Percentiles rank a stretch among this genome's conserved stretches.
phyloP scores from a whole-genome alignment of 768 basidiomycete species.

The Xerocomus spinulosus region DNA sequence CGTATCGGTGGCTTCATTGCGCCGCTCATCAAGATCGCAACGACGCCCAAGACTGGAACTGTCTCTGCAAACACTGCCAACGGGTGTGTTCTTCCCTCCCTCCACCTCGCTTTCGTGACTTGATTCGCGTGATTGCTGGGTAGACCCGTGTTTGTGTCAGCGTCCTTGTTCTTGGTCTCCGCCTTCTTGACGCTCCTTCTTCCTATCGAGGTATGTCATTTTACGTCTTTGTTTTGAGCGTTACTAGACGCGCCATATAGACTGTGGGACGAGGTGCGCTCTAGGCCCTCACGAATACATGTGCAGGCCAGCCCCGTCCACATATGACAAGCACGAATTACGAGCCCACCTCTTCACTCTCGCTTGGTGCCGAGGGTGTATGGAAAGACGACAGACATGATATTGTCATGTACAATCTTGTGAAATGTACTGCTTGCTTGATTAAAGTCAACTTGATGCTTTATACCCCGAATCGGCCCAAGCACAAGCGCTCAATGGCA shows the following conservation, averaged over 20 bases:
- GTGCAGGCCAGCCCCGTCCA: no score
- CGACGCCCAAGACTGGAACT: constrained; percentile 31
- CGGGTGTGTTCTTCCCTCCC: constrained; percentile 24
- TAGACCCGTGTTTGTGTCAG: constrained; percentile 48
- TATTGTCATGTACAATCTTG: no score
- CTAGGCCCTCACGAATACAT: no score
- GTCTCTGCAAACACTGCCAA: constrained; percentile 32
- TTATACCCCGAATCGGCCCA: no score
- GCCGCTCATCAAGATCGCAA: constrained; percentile 46
- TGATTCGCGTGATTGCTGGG: no score
- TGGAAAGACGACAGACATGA: no score
- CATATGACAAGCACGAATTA: no score
- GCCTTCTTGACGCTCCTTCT: constrained; percentile 38
- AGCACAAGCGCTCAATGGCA: no score
- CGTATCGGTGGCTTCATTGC: constrained; percentile 45
- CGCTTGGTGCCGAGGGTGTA: no score
- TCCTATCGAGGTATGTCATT: constrained; percentile 41
- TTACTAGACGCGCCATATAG: constrained; percentile 3
- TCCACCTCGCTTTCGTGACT: neutral
- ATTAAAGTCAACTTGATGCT: no score
- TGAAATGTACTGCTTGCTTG: no score
- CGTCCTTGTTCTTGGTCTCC: constrained; percentile 41
- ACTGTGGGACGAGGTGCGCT: constrained; percentile 27
- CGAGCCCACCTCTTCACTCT: no score
- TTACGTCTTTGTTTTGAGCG: neutral